phyloP scores from a whole-genome alignment of 2,329 filamentous ascomycete genomes.

The Trichoderma sp. region DNA sequence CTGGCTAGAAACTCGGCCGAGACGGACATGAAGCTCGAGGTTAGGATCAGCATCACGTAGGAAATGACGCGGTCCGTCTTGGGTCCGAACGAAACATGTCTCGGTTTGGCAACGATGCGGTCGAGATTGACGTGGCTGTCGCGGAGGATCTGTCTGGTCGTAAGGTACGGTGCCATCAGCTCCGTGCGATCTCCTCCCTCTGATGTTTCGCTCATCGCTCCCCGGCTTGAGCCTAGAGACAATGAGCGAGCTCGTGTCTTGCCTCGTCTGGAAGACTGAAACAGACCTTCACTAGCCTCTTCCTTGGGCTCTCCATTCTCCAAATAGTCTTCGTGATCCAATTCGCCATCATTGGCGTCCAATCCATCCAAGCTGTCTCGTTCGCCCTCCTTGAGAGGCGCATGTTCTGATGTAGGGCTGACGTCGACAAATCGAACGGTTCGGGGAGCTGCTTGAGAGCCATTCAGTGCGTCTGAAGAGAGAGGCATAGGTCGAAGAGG shows the following conservation, averaged over 20 bases:
- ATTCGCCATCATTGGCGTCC: neutral
- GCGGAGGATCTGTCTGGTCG: constrained; percentile 25
- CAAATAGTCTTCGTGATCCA: constrained; percentile 12
- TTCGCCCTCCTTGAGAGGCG: neutral
- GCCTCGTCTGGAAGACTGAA: constrained; percentile 25
- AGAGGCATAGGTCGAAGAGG: neutral
- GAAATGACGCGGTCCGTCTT: constrained; percentile 40
- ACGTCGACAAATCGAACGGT: constrained; percentile 37
- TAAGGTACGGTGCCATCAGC: constrained; percentile 26
- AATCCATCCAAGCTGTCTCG: constrained; percentile 20
- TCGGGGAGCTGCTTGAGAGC: constrained; percentile 23
- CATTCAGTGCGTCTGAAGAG: neutral
- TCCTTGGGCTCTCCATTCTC: constrained; percentile 18
- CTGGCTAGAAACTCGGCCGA: constrained; percentile 64
- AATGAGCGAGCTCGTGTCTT: constrained; percentile 31
- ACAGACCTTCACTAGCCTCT: constrained; percentile 22
- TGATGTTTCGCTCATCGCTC: constrained; percentile 29
- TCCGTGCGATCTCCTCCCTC: constrained; percentile 19
- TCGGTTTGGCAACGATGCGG: constrained; percentile 3
- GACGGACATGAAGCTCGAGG: constrained; percentile 58
- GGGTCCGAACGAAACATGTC: constrained; percentile 9
- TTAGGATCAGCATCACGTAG: constrained; percentile 51
- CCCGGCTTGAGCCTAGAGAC: constrained; percentile 29
- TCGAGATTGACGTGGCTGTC: constrained; percentile 22
- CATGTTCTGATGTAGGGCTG: neutral